Percentiles rank a stretch among this genome's conserved stretches.
These are phyloP conservation scores for Teratosphaeria destructans DNA, from an alignment of 2,329 filamentous ascomycete species.

Conservation along the genomic window DNA sequence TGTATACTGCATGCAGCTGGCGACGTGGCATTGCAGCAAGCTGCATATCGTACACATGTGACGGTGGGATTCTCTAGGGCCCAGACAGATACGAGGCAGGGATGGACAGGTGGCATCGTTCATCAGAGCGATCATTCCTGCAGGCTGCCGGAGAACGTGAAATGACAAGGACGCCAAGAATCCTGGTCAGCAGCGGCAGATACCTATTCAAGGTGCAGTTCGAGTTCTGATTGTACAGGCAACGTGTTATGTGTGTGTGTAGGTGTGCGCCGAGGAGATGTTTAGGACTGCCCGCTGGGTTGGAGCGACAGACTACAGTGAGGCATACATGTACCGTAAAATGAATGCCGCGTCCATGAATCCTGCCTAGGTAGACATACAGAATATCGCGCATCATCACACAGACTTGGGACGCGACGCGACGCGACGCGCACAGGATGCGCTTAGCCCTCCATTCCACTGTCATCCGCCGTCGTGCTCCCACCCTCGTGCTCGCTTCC, in stretches of 20 bases:
- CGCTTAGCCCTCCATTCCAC: not conserved
- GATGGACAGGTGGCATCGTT: not conserved
- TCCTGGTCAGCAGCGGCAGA: not conserved
- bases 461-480: not conserved
- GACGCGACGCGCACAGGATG: not conserved
- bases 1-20: not conserved
- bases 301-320: too few relatives aligned
- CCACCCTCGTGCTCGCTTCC: conserved; percentile 11
- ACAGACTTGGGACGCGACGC: not conserved
- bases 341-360: too few relatives aligned
- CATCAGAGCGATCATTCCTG: not conserved
- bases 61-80: not conserved
- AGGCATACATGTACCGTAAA: too few relatives aligned
- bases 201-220: not conserved
- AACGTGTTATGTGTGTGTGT: too few relatives aligned
- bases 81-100: not conserved
- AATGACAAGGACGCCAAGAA: not conserved
- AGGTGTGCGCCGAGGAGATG: not conserved
- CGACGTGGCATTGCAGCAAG: not conserved
- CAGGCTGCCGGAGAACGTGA: not conserved
- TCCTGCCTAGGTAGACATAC: too few relatives aligned
- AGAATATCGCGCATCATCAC: not conserved
- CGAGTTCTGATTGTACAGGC: not conserved
- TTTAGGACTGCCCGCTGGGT: too few relatives aligned
- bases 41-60: not conserved